Evolutionary conservation across 805 yeast genomes (phyloP).

Genomic region (Debaryomyces hansenii): DNA sequence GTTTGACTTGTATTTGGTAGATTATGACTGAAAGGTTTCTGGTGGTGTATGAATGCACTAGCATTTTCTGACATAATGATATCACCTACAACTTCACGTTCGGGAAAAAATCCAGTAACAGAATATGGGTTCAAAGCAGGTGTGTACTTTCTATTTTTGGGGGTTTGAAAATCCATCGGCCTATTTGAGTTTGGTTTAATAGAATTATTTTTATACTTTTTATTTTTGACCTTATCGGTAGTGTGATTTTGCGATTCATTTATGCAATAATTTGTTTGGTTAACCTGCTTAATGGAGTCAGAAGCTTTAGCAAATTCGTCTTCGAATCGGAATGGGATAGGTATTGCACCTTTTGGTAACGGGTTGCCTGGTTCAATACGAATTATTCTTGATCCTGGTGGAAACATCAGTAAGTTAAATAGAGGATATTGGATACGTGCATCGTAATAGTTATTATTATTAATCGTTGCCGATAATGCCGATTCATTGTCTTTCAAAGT

Average conservation of each 20-base stretch:
- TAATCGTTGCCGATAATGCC: too few species aligned
- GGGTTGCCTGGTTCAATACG: slow-evolving; percentile 24
- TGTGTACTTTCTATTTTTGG: too few species aligned
- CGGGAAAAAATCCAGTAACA: slow-evolving; percentile 15
- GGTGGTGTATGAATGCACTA: not conserved
- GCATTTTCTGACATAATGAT: too few species aligned
- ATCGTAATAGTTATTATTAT: too few species aligned
- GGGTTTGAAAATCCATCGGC: too few species aligned
- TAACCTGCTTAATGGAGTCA: too few species aligned
- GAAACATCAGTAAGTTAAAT: not conserved
- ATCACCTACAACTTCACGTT: not conserved
- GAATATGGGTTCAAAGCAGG: slow-evolving; percentile 12
- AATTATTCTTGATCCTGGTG: slow-evolving; percentile 8
- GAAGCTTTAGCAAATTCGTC: not conserved
- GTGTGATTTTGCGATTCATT: too few species aligned
- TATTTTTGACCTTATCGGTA: too few species aligned
- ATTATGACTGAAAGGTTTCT: not conserved
- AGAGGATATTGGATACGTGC: not conserved
- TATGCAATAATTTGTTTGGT: too few species aligned
- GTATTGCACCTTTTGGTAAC: slow-evolving; percentile 30
- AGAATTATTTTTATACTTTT: too few species aligned
- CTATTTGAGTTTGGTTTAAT: too few species aligned
- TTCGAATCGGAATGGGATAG: slow-evolving; percentile 11
- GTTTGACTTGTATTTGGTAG: not conserved
- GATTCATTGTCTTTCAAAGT: too few species aligned